phyloP scores from a whole-genome alignment of 2,329 filamentous ascomycete species.

The Microascus cirrosus region DNA sequence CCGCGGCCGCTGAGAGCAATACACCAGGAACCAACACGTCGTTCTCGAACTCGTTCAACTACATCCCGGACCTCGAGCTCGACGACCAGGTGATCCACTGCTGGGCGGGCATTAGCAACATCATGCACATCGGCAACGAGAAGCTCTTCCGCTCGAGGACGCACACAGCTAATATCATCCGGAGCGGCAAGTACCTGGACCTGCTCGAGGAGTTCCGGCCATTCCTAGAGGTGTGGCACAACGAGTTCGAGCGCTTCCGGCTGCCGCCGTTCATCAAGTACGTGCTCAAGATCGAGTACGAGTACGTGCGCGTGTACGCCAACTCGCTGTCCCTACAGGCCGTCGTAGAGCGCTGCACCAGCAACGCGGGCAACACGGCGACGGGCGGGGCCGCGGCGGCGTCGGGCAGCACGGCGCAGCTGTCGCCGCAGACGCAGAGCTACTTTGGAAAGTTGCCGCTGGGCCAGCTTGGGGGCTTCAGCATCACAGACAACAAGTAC shows the following conservation, averaged over 20 bases:
- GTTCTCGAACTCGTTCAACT: slow-evolving; percentile 48
- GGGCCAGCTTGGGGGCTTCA: slow-evolving; percentile 52
- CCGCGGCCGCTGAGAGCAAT: slow-evolving; percentile 38
- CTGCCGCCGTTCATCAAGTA: slow-evolving; percentile 56
- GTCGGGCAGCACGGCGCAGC: slow-evolving; percentile 24
- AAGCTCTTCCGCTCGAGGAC: slow-evolving; percentile 78
- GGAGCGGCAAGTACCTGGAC: slow-evolving; percentile 72
- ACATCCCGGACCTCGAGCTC: slow-evolving; percentile 54
- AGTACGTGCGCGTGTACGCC: slow-evolving; percentile 89
- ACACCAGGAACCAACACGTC: slow-evolving; percentile 50
- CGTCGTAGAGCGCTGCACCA: slow-evolving; percentile 85
- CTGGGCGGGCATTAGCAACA: slow-evolving; percentile 86
- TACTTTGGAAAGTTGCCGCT: slow-evolving; percentile 55
- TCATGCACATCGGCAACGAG: slow-evolving; percentile 86
- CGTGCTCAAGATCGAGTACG: slow-evolving; percentile 87
- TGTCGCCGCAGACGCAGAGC: slow-evolving; percentile 54
- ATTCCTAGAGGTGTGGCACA: slow-evolving; percentile 66
- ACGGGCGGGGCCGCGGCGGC: slow-evolving; percentile 15
- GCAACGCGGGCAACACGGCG: slow-evolving; percentile 46
- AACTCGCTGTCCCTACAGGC: slow-evolving; percentile 92
- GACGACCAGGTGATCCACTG: slow-evolving; percentile 69
- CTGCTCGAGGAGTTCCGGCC: slow-evolving; percentile 74
- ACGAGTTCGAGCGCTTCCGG: slow-evolving; percentile 68
- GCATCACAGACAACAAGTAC: slow-evolving; percentile 58
- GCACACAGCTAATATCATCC: slow-evolving; percentile 80